Conservation (phyloP, 2,329 filamentous ascomycete species). For the Cadophora malorum region DNA sequence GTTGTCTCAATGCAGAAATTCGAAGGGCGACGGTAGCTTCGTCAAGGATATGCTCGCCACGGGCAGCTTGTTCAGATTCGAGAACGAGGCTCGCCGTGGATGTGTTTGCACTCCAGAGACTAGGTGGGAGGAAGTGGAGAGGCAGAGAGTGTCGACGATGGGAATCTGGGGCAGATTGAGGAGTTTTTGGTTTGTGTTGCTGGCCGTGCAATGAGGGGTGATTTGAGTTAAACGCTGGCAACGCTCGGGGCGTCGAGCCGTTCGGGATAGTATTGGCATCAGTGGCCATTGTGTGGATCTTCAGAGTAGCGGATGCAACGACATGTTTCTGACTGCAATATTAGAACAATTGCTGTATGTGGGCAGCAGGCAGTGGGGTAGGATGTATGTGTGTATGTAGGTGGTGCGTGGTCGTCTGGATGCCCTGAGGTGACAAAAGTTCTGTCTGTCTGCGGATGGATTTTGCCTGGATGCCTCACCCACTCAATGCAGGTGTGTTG, state of each 20-base stretch:
- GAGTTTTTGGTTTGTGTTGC: constrained; percentile 29
- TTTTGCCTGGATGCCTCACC: constrained; percentile 5
- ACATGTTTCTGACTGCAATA: constrained; percentile 35
- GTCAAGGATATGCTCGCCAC: constrained; percentile 52
- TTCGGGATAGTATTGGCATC: constrained; percentile 30
- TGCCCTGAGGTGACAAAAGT: constrained; percentile 17
- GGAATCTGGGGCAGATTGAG: constrained; percentile 38
- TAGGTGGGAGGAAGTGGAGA: constrained; percentile 43
- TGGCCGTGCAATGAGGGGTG: constrained; percentile 30
- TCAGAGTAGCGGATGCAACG: constrained; percentile 30
- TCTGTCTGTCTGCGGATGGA: neutral
- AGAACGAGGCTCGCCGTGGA: constrained; percentile 43
- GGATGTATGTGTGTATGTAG: neutral
- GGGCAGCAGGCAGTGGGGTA: constrained; percentile 18
- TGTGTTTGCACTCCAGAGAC: constrained; percentile 43
- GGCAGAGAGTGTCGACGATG: constrained; percentile 43
- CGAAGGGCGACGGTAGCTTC: constrained; percentile 61
- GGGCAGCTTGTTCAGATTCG: constrained; percentile 45
- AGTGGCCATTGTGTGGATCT: constrained; percentile 39
- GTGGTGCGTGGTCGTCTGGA: constrained; percentile 14
- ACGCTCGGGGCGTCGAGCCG: constrained; percentile 31
- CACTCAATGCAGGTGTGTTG: too few relatives aligned
- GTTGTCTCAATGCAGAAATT: constrained; percentile 65
- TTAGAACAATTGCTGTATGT: constrained; percentile 35
- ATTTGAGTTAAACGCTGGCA: constrained; percentile 31